These are phyloP conservation scores for Phyllosticta ampelicida DNA, from an alignment of 2,329 filamentous ascomycete genomes.

Conservation along the genomic window DNA sequence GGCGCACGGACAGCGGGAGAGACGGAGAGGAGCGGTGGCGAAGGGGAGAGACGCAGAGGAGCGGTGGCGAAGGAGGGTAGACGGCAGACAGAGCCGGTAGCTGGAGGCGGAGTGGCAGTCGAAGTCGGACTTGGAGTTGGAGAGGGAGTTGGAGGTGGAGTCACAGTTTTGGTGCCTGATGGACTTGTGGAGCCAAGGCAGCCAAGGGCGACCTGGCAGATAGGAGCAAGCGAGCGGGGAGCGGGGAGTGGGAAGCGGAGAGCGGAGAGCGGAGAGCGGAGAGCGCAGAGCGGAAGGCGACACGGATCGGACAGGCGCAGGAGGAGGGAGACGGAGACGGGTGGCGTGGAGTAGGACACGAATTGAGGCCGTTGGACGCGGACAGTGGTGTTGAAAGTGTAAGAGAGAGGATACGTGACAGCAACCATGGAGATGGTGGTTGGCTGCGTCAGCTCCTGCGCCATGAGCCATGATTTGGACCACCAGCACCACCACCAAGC, in stretches of 20 bases:
- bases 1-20: constrained; percentile 4
- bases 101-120: neutral
- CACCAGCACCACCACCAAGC: neutral
- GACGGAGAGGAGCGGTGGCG: neutral
- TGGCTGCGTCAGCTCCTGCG: neutral
- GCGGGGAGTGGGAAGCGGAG: no score
- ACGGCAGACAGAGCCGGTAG: neutral
- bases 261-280: no score
- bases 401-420: neutral
- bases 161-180: no score
- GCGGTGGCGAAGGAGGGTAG: constrained; percentile 5
- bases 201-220: neutral
- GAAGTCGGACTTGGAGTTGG: neutral
- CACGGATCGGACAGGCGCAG: neutral
- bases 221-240: neutral
- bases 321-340: no score
- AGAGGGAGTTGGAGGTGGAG: neutral
- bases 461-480: neutral
- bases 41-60: constrained; percentile 1
- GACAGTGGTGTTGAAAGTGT: neutral
- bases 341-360: neutral
- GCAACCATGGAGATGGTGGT: neutral
- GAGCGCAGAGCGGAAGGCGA: neutral
- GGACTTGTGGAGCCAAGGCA: neutral
- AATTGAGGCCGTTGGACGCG: neutral